Evolutionary conservation across 331 rosid species (phyloP).

Genomic region (Arachis monticola): DNA sequence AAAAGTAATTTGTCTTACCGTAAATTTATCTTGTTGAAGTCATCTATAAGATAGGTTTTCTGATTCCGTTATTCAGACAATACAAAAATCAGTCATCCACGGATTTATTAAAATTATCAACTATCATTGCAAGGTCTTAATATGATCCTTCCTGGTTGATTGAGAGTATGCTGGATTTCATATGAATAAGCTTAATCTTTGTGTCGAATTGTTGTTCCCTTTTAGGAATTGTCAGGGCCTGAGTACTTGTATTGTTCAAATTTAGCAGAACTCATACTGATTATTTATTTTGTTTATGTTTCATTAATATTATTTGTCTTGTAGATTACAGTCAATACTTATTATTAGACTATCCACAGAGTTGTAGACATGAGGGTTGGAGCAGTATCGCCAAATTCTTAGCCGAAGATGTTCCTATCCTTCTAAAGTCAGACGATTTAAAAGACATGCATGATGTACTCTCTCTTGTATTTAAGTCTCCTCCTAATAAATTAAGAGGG

Average conservation of each 20-base stretch:
- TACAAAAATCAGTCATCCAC: conserved; percentile 4
- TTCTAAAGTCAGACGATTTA: conserved; percentile 61
- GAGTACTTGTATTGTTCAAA: background rate
- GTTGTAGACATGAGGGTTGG: conserved; percentile 92
- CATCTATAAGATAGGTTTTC: conserved; percentile 15
- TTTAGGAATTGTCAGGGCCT: conserved; percentile 18
- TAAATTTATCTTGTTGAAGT: conserved; percentile 7
- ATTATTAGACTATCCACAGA: conserved; percentile 58
- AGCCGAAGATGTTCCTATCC: conserved; percentile 64
- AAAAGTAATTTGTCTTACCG: conserved; percentile 26
- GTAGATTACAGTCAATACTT: conserved; percentile 31
- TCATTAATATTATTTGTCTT: conserved; percentile 19
- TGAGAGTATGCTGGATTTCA: background rate
- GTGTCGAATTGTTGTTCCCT: background rate
- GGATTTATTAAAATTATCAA: conserved; percentile 2
- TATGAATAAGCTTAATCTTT: background rate
- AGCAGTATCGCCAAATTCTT: conserved; percentile 65
- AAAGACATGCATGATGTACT: conserved; percentile 66
- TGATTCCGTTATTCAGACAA: conserved; percentile 8
- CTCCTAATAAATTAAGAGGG: conserved; percentile 70
- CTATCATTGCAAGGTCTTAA: conserved; percentile 6
- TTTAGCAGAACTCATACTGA: conserved; percentile 2
- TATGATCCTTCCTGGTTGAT: conserved; percentile 4
- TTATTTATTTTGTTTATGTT: conserved; percentile 28
- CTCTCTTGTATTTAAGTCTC: conserved; percentile 64